phyloP scores from a whole-genome alignment of 179 eudicot species.

The Beta macrorhiza region DNA sequence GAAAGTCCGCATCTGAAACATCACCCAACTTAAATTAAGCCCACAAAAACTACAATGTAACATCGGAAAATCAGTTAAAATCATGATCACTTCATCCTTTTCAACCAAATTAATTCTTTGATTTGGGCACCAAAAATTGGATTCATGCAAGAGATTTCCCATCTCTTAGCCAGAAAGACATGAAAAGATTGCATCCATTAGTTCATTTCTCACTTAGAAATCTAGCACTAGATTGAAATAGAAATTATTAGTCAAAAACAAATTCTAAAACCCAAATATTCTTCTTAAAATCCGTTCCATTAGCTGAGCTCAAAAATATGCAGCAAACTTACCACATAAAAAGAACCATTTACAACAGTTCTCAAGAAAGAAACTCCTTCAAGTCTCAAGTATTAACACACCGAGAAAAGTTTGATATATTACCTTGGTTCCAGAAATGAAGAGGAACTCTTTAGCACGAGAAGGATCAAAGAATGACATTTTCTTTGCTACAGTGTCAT shows the following conservation, averaged over 20 bases:
- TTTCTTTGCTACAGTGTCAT: constrained; percentile 64
- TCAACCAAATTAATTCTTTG: background rate
- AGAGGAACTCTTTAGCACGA: constrained; percentile 82
- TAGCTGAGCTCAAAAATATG: background rate
- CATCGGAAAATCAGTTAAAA: background rate
- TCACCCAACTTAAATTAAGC: background rate
- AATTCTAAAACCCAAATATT: background rate
- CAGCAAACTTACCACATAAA: background rate
- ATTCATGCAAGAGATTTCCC: too few species aligned
- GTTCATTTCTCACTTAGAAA: background rate
- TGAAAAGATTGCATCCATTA: too few species aligned
- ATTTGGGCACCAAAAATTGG: background rate
- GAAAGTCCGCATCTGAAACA: constrained; percentile 69
- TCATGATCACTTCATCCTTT: background rate
- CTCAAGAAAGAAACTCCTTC: background rate
- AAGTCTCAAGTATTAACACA: background rate
- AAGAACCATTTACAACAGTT: background rate
- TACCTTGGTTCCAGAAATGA: constrained; percentile 96
- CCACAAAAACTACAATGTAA: background rate
- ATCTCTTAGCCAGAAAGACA: too few species aligned
- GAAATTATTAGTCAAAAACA: background rate
- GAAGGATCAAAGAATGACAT: constrained; percentile 95
- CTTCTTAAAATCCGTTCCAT: background rate
- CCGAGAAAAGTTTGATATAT: background rate
- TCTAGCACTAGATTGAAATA: background rate